A percentile compares a stretch with the other conserved stretches of the same genome.
Conservation (phyloP, 2,329 filamentous ascomycete genomes). For the Fusarium globosum region DNA sequence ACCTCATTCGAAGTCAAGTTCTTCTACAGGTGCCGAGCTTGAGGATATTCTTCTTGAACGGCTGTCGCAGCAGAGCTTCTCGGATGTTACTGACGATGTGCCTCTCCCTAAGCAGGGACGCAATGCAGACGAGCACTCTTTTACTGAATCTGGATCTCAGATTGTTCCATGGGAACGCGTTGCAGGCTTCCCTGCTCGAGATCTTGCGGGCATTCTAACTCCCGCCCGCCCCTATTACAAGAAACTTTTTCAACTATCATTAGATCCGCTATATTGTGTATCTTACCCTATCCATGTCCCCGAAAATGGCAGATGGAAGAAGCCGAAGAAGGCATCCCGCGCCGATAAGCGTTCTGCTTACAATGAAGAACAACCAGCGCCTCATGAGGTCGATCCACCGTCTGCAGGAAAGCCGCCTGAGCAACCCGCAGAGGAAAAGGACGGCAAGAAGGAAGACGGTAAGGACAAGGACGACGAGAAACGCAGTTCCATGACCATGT, state of each 20-base stretch:
- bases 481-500: constrained; percentile 88
- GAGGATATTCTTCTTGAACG: constrained; percentile 65
- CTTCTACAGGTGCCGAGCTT: constrained; percentile 53
- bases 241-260: constrained; percentile 80
- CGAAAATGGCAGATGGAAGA: constrained; percentile 82
- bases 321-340: constrained; percentile 64
- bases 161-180: constrained; percentile 78
- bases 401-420: constrained; percentile 43
- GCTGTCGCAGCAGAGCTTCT: constrained; percentile 53
- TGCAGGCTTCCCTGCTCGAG: constrained; percentile 78
- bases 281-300: constrained; percentile 87
- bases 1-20: constrained; percentile 49
- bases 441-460: constrained; percentile 45
- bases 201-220: constrained; percentile 82
- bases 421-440: constrained; percentile 43
- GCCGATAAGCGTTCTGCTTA: constrained; percentile 51
- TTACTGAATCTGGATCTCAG: constrained; percentile 66
- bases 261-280: constrained; percentile 83
- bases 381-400: constrained; percentile 45
- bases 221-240: constrained; percentile 83
- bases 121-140: constrained; percentile 65
- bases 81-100: constrained; percentile 51
- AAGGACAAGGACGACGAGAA: constrained; percentile 65
- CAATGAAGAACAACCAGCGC: constrained; percentile 47
- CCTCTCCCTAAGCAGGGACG: constrained; percentile 60